Conservation (phyloP, 352 stramenopile species). For the Globisporangium okanoganense region DNA sequence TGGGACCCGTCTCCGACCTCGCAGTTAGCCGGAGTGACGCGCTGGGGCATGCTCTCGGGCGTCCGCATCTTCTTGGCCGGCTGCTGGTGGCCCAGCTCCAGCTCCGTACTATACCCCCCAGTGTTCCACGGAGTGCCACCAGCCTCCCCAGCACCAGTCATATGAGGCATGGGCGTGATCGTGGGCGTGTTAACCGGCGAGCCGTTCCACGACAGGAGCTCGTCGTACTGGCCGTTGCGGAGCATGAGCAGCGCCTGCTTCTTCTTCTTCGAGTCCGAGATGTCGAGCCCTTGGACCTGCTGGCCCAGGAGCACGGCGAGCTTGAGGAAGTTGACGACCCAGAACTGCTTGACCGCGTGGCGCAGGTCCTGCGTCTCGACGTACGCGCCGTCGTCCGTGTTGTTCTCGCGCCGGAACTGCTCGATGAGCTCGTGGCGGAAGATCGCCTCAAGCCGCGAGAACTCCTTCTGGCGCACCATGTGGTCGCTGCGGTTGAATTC, state of each 20-base stretch:
- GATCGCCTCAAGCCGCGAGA: slow-evolving; percentile 64
- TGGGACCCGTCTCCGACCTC: slow-evolving; percentile 13
- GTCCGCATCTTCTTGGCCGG: slow-evolving; percentile 52
- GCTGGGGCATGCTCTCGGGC: slow-evolving; percentile 24
- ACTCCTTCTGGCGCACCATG: slow-evolving; percentile 57
- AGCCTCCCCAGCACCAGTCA: slow-evolving; percentile 1
- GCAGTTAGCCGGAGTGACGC: background rate
- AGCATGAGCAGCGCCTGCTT: slow-evolving; percentile 77
- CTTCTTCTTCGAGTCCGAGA: slow-evolving; percentile 81
- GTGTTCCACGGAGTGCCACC: slow-evolving; percentile 22
- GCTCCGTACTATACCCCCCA: slow-evolving; percentile 4
- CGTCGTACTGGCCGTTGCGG: slow-evolving; percentile 71
- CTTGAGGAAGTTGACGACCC: slow-evolving; percentile 82
- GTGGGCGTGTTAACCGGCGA: slow-evolving; percentile 36
- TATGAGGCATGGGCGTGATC: slow-evolving; percentile 35
- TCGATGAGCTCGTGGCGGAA: slow-evolving; percentile 83
- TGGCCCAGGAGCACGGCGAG: slow-evolving; percentile 76
- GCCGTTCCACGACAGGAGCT: slow-evolving; percentile 62
- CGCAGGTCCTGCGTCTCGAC: slow-evolving; percentile 69
- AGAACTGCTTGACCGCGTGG: slow-evolving; percentile 82
- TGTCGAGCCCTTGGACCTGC: slow-evolving; percentile 63
- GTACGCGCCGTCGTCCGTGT: slow-evolving; percentile 69
- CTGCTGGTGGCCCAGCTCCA: slow-evolving; percentile 19
- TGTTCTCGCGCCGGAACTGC: slow-evolving; percentile 81
- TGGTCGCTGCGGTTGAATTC: slow-evolving; percentile 70